A percentile compares a stretch with the other conserved stretches of the same genome.
Evolutionary conservation across 208 protist genomes (phyloP).

Genomic region (Naegleria fowleri): DNA sequence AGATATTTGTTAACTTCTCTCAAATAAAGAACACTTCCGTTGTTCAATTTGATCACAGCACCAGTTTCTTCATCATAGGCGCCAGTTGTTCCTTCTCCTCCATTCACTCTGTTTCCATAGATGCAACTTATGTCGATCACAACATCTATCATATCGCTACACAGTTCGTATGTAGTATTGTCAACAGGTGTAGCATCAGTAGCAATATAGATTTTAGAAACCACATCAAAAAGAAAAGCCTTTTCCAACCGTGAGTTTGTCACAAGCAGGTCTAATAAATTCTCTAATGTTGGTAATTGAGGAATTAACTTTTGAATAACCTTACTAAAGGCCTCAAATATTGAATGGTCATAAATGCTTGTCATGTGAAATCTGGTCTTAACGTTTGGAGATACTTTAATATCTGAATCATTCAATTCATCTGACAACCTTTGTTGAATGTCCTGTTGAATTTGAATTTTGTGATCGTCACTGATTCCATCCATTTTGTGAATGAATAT

Average conservation of each 20-base stretch:
- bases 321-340: constrained; percentile 78
- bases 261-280: constrained; percentile 69
- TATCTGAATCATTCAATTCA: constrained; percentile 46
- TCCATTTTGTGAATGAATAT: constrained; percentile 83
- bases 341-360: constrained; percentile 81
- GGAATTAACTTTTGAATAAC: constrained; percentile 80
- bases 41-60: constrained; percentile 70
- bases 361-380: constrained; percentile 57
- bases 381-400: constrained; percentile 29
- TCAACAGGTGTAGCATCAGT: constrained; percentile 73
- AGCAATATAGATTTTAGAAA: constrained; percentile 81
- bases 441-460: constrained; percentile 62
- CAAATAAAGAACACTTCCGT: constrained; percentile 66
- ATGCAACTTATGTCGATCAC: constrained; percentile 79
- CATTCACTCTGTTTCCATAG: constrained; percentile 51
- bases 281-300: constrained; percentile 70
- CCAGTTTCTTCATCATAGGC: constrained; percentile 60
- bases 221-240: constrained; percentile 80
- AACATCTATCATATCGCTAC: constrained; percentile 83
- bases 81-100: constrained; percentile 42
- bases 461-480: constrained; percentile 68
- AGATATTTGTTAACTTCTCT: constrained; percentile 69
- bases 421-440: constrained; percentile 61
- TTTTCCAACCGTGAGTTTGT: constrained; percentile 77
- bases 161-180: constrained; percentile 75